Evolutionary conservation across 176 grass and related monocot genomes (phyloP).

Genomic region (Leersia perrieri): DNA sequence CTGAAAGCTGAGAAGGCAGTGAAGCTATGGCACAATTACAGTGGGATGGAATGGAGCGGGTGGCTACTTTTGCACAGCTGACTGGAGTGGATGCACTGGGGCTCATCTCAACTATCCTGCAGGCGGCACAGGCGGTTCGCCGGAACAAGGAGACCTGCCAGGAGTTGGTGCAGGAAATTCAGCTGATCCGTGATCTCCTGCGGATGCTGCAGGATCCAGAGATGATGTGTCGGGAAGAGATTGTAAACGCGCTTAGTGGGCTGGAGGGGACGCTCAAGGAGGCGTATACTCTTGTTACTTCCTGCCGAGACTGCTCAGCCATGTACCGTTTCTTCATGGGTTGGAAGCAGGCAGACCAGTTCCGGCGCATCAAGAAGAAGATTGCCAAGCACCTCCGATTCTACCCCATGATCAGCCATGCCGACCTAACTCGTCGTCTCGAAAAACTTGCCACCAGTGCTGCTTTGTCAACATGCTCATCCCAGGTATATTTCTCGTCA

Average conservation of each 20-base stretch:
- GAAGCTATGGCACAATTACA: background rate
- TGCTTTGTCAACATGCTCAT: background rate
- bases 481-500: background rate
- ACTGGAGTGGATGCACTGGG: conserved; percentile 43
- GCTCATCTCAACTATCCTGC: conserved; percentile 33
- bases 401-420: conserved; percentile 32
- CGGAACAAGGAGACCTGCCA: conserved; percentile 37
- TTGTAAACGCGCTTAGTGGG: conserved; percentile 6
- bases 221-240: conserved; percentile 15
- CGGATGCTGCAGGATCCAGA: conserved; percentile 29
- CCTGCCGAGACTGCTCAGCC: conserved; percentile 15
- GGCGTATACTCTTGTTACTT: conserved; percentile 12
- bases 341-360: conserved; percentile 20
- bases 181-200: conserved; percentile 27
- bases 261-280: conserved; percentile 29
- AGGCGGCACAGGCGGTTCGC: conserved; percentile 14
- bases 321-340: conserved; percentile 25
- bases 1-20: background rate
- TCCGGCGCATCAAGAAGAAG: conserved; percentile 26
- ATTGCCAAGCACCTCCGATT: conserved; percentile 34
- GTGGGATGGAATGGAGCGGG: background rate
- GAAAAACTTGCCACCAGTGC: background rate
- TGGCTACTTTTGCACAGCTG: conserved; percentile 35
- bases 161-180: conserved; percentile 25
- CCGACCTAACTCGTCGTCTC: background rate